Conservation (phyloP, 305 asterid species). For the Fraxinus xanthoxyloides region DNA sequence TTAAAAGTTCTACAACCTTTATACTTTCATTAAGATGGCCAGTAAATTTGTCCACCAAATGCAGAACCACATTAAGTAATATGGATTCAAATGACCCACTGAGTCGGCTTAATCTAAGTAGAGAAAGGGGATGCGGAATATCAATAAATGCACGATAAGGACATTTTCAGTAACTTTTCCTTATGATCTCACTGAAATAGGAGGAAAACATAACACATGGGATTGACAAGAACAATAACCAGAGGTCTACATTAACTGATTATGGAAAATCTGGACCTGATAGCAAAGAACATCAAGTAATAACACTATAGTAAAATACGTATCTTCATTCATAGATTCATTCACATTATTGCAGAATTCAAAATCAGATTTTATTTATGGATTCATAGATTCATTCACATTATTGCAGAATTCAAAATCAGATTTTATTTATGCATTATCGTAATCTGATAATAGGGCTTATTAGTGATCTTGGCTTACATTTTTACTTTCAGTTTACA, state of each 20-base stretch:
- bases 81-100: not conserved
- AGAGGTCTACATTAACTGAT: not conserved
- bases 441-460: not conserved
- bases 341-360: not conserved
- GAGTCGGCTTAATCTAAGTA: not conserved
- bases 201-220: not conserved
- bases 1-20: constrained; percentile 11
- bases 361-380: not conserved
- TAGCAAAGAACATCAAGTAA: not conserved
- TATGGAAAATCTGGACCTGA: not conserved
- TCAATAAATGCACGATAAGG: not conserved
- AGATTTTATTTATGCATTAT: not conserved
- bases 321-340: not conserved
- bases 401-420: not conserved
- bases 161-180: not conserved
- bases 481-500: not conserved
- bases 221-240: not conserved
- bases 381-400: not conserved
- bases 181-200: not conserved
- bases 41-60: not conserved
- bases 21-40: not conserved
- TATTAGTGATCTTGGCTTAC: not conserved
- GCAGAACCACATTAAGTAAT: not conserved
- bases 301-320: not conserved
- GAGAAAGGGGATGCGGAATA: not conserved